Evolutionary conservation across 345 rosid species (phyloP), one percentile per base, ranked within the genome.

Genomic region (Salix viminalis): DNA sequence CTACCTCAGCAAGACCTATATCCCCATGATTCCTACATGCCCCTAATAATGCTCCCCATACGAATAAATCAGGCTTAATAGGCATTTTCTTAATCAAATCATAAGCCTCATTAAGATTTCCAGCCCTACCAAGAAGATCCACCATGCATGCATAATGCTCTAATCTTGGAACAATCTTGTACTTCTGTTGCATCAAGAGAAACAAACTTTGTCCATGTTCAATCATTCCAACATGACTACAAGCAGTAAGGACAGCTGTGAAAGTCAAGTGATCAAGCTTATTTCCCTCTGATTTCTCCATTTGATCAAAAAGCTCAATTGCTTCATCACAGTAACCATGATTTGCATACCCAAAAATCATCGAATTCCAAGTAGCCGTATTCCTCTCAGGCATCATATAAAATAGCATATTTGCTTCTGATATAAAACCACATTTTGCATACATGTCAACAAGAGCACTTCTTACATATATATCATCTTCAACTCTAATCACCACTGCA

Each of bases 401-500:
- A 67, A 95, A 95, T 83, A 91, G 62, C 48, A 79, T 76, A 87
- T 79, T 83, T 13, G 94, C 98, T 80, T 89, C 86, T 24, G 88
- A 80, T 76, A 91, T 85, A 72, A 77, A 83, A 39, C 97, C 94
- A 32, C 91, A 90, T 82, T 94, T 94, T 16, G 92, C 89, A 62
- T 94, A 94, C 97, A 91, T 91, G 80, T 94, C 98, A 7, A 91
- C 85, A 74, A 94, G 89, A 80, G 94, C 91, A 76, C 92, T 95
- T 79, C 77, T 88, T 26, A 91, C 92, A 65, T 85, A 90, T 36
- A 90, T 61, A 14, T 91, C 90, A 39, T 80, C 85, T 83, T 89
- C 97, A 21, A 87, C 83, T 44, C 98, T 94, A 23, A 74, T 78
- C 69, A 82, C 87, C n/a, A 88, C 46, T 26, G 97, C 89, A 79